Conservation (phyloP, 148 eudicot genomes). For the Simmondsia chinensis region DNA sequence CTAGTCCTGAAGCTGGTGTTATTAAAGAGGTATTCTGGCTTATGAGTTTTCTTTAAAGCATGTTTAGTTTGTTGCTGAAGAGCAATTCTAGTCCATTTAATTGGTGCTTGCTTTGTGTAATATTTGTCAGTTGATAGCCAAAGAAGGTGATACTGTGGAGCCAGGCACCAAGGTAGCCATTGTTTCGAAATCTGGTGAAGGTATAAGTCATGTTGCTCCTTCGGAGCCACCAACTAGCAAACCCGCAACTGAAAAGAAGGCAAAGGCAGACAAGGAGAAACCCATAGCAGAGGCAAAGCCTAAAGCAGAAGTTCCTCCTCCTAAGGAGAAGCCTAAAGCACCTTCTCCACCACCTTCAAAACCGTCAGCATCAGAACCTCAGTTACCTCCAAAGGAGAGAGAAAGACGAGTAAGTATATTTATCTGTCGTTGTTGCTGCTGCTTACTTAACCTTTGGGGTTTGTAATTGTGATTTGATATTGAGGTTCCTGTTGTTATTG, state of each 20-base stretch:
- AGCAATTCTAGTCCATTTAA: neutral
- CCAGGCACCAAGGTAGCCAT: conserved; percentile 29
- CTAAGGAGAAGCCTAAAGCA: conserved; percentile 29
- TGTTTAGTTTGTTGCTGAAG: neutral
- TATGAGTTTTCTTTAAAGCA: neutral
- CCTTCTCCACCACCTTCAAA: conserved; percentile 33
- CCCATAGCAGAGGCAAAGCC: conserved; percentile 14
- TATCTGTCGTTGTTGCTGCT: neutral
- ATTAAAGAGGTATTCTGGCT: conserved; percentile 17
- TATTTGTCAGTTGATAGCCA: conserved; percentile 22
- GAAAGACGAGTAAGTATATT: conserved; percentile 71
- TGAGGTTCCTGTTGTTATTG: conserved; percentile 2
- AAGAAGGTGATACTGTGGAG: conserved; percentile 31
- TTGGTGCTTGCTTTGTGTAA: neutral
- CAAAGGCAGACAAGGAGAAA: conserved; percentile 2
- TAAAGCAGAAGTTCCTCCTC: conserved; percentile 32
- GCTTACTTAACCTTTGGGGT: neutral
- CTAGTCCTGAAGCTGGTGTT: conserved; percentile 28
- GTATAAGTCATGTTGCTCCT: conserved; percentile 11
- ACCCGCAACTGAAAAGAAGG: conserved; percentile 4
- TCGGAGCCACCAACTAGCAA: conserved; percentile 6
- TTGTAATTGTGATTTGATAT: neutral
- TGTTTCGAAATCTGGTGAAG: conserved; percentile 16
- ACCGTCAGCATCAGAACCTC: conserved; percentile 50
- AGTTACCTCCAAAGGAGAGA: conserved; percentile 86